phyloP scores from a whole-genome alignment of 768 basidiomycete genomes.

The Rhizopogon vesiculosus region DNA sequence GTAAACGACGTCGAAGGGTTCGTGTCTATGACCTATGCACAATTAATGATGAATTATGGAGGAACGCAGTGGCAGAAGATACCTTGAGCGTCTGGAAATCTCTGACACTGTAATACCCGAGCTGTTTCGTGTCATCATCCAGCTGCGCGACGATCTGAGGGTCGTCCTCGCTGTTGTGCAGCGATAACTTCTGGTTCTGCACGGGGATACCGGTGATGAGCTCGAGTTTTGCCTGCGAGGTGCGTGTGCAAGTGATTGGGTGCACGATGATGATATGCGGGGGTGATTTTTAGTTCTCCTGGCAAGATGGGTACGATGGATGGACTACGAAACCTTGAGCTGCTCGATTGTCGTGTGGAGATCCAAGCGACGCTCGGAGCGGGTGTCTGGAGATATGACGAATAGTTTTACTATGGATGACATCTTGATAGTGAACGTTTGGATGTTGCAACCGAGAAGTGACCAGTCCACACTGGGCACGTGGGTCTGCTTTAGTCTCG shows the following conservation, averaged over 20 bases:
- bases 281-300: slow-evolving; percentile 6
- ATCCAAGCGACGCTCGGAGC: slow-evolving; percentile 84
- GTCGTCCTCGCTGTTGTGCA: slow-evolving; percentile 58
- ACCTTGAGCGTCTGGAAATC: slow-evolving; percentile 85
- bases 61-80: background rate
- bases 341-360: slow-evolving; percentile 67
- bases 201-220: slow-evolving; percentile 87
- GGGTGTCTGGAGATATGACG: slow-evolving; percentile 83
- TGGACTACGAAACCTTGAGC: slow-evolving; percentile 62
- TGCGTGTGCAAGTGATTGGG: background rate
- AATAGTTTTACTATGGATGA: slow-evolving; percentile 59
- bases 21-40: slow-evolving; percentile 59
- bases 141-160: slow-evolving; percentile 47
- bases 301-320: slow-evolving; percentile 2
- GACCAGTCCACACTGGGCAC: no score
- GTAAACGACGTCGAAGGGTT: slow-evolving; percentile 74
- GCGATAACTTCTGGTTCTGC: slow-evolving; percentile 60
- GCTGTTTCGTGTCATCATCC: slow-evolving; percentile 58
- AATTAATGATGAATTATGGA: background rate
- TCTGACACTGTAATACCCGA: slow-evolving; percentile 71
- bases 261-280: background rate
- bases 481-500: no score
- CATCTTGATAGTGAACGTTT: slow-evolving; percentile 19
- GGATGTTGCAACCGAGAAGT: no score
- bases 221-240: slow-evolving; percentile 69